phyloP scores from a whole-genome alignment of 805 yeast species.

The Candida mattraensis region DNA sequence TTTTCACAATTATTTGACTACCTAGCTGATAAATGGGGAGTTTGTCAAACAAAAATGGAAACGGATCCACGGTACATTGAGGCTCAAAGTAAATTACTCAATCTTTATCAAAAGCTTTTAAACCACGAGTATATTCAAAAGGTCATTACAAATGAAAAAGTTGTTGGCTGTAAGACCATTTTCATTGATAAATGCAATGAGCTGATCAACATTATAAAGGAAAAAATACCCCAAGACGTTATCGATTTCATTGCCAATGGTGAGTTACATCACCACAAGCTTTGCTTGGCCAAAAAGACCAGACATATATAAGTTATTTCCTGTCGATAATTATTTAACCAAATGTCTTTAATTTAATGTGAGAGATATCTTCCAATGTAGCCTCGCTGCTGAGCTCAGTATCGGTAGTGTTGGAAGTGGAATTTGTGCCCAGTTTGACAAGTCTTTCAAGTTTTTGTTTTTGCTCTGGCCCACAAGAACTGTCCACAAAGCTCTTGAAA shows the following conservation, averaged over 20 bases:
- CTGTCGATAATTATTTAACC: slow-evolving; percentile 20
- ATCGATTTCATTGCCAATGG: slow-evolving; percentile 12
- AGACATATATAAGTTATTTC: slow-evolving; percentile 1
- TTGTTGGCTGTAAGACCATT: not conserved
- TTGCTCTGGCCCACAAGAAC: slow-evolving; percentile 41
- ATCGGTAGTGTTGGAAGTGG: slow-evolving; percentile 7
- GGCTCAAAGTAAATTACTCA: too few relatives aligned
- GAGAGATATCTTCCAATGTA: slow-evolving; percentile 26
- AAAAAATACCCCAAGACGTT: slow-evolving; percentile 6
- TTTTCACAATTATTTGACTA: not conserved
- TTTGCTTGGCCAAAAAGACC: slow-evolving; percentile 22
- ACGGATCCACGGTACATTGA: slow-evolving; percentile 1
- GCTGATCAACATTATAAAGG: not conserved
- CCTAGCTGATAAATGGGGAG: not conserved
- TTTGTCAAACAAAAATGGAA: slow-evolving; percentile 1
- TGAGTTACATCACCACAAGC: slow-evolving; percentile 20
- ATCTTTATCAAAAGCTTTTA: not conserved
- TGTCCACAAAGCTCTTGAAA: slow-evolving; percentile 50
- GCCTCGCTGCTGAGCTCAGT: slow-evolving; percentile 13
- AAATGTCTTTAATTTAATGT: slow-evolving; percentile 55
- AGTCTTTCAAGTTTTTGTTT: slow-evolving; percentile 42
- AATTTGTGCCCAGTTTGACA: slow-evolving; percentile 36
- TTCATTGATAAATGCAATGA: not conserved
- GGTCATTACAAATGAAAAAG: slow-evolving; percentile 5
- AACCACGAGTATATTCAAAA: slow-evolving; percentile 3